A percentile compares a stretch with the other conserved stretches of the same genome.
These are phyloP conservation scores for Aspergillus fumigatiaffinis DNA, from an alignment of 2,329 filamentous ascomycete species.

Conservation along the genomic window DNA sequence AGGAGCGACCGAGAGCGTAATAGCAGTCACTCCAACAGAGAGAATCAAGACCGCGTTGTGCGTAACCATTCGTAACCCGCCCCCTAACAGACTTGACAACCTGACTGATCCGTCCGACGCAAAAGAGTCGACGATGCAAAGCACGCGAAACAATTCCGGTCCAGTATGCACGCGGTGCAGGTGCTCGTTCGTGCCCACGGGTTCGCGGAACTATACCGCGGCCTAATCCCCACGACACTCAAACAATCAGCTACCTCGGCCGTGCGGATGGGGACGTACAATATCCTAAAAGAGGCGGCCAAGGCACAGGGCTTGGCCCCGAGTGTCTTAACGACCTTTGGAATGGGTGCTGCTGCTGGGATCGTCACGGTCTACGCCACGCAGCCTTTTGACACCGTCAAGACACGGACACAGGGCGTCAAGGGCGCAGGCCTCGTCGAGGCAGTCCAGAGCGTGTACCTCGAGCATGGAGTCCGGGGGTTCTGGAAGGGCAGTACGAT, in stretches of 20 bases:
- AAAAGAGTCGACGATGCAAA: constrained; percentile 56
- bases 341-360: constrained; percentile 59
- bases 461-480: constrained; percentile 55
- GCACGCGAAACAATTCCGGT: constrained; percentile 46
- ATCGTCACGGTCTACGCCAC: constrained; percentile 44
- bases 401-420: constrained; percentile 60
- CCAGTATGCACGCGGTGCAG: constrained; percentile 49
- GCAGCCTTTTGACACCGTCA: constrained; percentile 34
- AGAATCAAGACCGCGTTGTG: constrained; percentile 58
- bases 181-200: constrained; percentile 52
- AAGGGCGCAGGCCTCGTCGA: constrained; percentile 55
- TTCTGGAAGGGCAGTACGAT: constrained; percentile 68
- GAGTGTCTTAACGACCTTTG: constrained; percentile 55
- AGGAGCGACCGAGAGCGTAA: constrained; percentile 58
- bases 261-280: constrained; percentile 60
- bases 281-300: constrained; percentile 59
- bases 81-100: too few species aligned
- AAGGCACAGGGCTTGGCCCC: constrained; percentile 46
- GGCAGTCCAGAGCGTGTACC: constrained; percentile 52
- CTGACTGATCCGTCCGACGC: too few species aligned
- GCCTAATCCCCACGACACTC: constrained; percentile 57
- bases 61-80: too few species aligned
- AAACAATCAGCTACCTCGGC: constrained; percentile 62
- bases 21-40: constrained; percentile 66
- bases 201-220: constrained; percentile 54